Conservation (phyloP, 2,329 filamentous ascomycete genomes). For the Calcarisporium arbuscula region DNA sequence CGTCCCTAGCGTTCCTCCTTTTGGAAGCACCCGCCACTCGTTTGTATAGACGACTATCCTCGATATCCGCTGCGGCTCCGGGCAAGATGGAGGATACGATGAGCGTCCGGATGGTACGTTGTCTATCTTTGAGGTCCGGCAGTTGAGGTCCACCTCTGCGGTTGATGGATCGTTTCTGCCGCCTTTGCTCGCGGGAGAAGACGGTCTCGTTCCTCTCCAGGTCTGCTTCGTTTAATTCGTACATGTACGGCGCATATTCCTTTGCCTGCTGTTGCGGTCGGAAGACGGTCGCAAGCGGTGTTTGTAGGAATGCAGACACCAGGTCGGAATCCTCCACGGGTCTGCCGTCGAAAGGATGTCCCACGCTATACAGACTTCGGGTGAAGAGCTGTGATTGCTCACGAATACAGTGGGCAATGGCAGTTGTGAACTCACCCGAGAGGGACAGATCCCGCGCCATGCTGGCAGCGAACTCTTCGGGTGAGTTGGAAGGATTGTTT, state of each 20-base stretch:
- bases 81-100: constrained; percentile 90
- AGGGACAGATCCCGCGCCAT: constrained; percentile 89
- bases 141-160: constrained; percentile 84
- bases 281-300: constrained; percentile 77
- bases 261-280: constrained; percentile 88
- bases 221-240: constrained; percentile 86
- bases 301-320: constrained; percentile 75
- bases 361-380: constrained; percentile 84
- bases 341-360: constrained; percentile 90
- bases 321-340: constrained; percentile 90
- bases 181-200: constrained; percentile 85
- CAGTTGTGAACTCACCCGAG: constrained; percentile 92
- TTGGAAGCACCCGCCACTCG: constrained; percentile 56
- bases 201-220: constrained; percentile 86
- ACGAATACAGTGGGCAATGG: constrained; percentile 94
- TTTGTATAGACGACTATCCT: constrained; percentile 85
- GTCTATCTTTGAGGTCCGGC: constrained; percentile 92
- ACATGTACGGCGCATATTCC: constrained; percentile 88
- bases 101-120: constrained; percentile 85
- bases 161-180: constrained; percentile 93
- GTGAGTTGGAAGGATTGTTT: constrained; percentile 88
- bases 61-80: constrained; percentile 70
- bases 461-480: constrained; percentile 84
- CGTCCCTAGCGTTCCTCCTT: constrained; percentile 50
- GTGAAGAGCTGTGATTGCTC: constrained; percentile 95